Evolutionary conservation across 768 basidiomycete species (phyloP).

Genomic region (Naganishia kalamii): DNA sequence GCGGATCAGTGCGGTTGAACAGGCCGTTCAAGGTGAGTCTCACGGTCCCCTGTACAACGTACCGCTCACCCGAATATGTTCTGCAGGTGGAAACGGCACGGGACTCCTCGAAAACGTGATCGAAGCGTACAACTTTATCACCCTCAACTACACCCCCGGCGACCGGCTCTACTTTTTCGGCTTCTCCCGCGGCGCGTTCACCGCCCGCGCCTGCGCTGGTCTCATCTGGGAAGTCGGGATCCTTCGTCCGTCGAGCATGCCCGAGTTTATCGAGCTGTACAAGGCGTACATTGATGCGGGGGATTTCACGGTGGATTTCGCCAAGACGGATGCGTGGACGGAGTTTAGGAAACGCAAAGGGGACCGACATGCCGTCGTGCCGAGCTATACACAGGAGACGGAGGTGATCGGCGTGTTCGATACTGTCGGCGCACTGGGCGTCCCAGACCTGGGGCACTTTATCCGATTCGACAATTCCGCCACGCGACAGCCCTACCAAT

Average conservation of each 20-base stretch:
- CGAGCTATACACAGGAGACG: background rate
- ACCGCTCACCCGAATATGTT: no score
- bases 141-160: constrained; percentile 40
- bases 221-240: constrained; percentile 56
- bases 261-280: background rate
- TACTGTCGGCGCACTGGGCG: constrained; percentile 7
- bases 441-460: constrained; percentile 8
- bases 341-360: background rate
- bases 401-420: constrained; percentile 16
- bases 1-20: background rate
- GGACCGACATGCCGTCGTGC: background rate
- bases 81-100: background rate
- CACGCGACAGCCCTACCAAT: background rate
- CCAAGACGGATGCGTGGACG: constrained; percentile 3
- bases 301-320: background rate
- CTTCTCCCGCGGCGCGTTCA: constrained; percentile 69
- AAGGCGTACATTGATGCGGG: background rate
- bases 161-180: constrained; percentile 79
- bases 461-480: background rate
- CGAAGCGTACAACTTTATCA: constrained; percentile 18
- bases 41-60: background rate
- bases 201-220: constrained; percentile 66
- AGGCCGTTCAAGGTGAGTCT: constrained; percentile 5
- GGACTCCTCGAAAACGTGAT: constrained; percentile 15
- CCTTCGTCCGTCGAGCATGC: constrained; percentile 7